Conservation (phyloP, 768 basidiomycete species). For the Lyophyllum atratum region DNA sequence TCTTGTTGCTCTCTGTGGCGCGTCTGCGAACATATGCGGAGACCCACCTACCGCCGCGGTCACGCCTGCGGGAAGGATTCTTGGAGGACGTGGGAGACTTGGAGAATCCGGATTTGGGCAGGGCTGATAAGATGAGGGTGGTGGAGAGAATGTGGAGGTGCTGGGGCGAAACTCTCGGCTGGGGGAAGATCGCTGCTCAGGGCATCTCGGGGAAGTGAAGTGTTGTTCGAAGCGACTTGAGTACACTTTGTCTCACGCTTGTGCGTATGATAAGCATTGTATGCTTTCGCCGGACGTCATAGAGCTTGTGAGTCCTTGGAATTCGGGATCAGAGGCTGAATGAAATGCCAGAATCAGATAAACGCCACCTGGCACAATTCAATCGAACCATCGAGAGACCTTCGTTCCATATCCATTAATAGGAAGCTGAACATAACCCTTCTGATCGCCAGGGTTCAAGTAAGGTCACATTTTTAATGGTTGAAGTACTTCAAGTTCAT, state of each 20-base stretch:
- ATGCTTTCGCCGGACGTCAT: too few relatives aligned
- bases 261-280: neutral
- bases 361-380: constrained; percentile 5
- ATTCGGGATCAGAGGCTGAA: too few relatives aligned
- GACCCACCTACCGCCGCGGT: constrained; percentile 53
- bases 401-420: constrained; percentile 2
- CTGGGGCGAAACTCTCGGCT: constrained; percentile 75
- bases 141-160: constrained; percentile 88
- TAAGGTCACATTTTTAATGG: neutral
- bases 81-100: constrained; percentile 83
- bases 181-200: constrained; percentile 37
- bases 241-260: neutral
- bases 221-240: neutral
- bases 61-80: constrained; percentile 74
- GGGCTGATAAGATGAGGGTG: constrained; percentile 74
- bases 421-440: constrained; percentile 26
- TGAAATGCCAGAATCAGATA: too few relatives aligned
- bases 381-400: constrained; percentile 6
- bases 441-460: too few relatives aligned
- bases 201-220: constrained; percentile 5
- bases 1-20: constrained; percentile 71
- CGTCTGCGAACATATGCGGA: constrained; percentile 68
- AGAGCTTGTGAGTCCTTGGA: too few relatives aligned
- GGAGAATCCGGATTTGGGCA: constrained; percentile 69
- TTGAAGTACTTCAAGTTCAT: too few relatives aligned